Evolutionary conservation across 371 early-diverging fungal species (phyloP).

Genomic region (Mucor velutinosus): DNA sequence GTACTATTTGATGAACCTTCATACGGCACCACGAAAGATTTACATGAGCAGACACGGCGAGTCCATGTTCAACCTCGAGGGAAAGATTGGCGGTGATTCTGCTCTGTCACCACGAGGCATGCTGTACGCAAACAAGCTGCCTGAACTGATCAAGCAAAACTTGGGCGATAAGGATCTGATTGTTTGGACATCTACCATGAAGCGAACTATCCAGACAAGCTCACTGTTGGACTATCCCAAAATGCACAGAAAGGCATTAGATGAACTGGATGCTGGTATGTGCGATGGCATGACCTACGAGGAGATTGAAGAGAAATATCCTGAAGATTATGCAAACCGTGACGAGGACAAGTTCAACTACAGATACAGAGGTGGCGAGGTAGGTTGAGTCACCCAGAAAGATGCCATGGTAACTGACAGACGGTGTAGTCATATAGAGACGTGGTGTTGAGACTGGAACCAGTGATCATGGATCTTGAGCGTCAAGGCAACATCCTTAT

Average conservation of each 20-base stretch:
- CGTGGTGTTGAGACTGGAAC: conserved; percentile 64
- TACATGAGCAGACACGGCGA: conserved; percentile 96
- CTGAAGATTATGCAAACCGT: conserved; percentile 87
- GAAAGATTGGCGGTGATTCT: conserved; percentile 96
- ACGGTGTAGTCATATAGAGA: conserved; percentile 76
- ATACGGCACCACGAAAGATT: conserved; percentile 88
- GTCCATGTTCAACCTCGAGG: conserved; percentile 81
- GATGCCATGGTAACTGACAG: background rate
- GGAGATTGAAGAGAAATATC: conserved; percentile 86
- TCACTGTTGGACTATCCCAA: conserved; percentile 80
- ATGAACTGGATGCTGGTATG: conserved; percentile 95
- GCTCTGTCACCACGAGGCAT: conserved; percentile 84
- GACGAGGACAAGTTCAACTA: conserved; percentile 96
- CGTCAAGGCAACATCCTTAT: conserved; percentile 95
- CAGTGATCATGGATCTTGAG: conserved; percentile 96
- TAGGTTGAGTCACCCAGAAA: conserved; percentile 7
- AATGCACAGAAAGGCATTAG: conserved; percentile 94
- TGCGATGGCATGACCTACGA: conserved; percentile 99
- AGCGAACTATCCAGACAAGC: conserved; percentile 90
- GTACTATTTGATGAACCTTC: conserved; percentile 97
- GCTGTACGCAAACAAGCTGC: conserved; percentile 82
- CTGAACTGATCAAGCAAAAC: conserved; percentile 71
- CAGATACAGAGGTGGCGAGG: conserved; percentile 94
- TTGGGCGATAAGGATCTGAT: conserved; percentile 74
- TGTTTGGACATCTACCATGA: conserved; percentile 95